Base-by-base conservation (phyloP, 2,329 filamentous ascomycete species). In the Paracoccidioides brasiliensis region DNA sequence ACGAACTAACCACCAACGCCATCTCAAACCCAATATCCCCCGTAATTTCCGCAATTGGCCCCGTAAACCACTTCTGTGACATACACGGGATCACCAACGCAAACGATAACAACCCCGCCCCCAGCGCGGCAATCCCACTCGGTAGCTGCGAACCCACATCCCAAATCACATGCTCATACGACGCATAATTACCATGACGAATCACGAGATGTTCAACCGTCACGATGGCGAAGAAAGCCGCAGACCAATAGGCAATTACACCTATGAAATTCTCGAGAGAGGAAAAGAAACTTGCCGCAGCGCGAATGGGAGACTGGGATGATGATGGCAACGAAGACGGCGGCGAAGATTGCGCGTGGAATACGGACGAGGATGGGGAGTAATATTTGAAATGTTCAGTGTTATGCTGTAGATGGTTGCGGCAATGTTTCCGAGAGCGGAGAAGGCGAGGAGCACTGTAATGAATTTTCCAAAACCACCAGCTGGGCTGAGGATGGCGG, bases 1-100 rank as follows among this genome's bases (percentile, higher is more conserved):
- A 40, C n/a, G 57, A 55, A 55, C 59, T 57, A 40, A 58, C 12
- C 12, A 30, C 59, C 51, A 60, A 49, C 7, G 59, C 59, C 46
- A 80, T 73, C 70, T 83, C 79, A 50, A 74, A 79, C 15, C 80
- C 80, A 65, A 78, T 75, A 22, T 77, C 77, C 0, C 81, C 80
- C 15, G 84, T 76, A 53, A 76, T 66, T 49, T 70, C 72, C 3
- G 81, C 81, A 56, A 85, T 68, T 0, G 83, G 83, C 0, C 84
- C 83, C 57, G 81, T 78, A 66, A 83, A 87, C 78, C 82, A 87
- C 3, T 80, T 78, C 70, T 88, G 83, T 28, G 80, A 80, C 83
- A 86, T 86, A 57, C 77, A 83, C 48, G 59, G 59, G 14, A 60
- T 45, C 78, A 7, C 83, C 82, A 3, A 75, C 76, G 82, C 83